Conservation (phyloP, 2,329 filamentous ascomycete species). For the Pseudocercospora cruenta region DNA sequence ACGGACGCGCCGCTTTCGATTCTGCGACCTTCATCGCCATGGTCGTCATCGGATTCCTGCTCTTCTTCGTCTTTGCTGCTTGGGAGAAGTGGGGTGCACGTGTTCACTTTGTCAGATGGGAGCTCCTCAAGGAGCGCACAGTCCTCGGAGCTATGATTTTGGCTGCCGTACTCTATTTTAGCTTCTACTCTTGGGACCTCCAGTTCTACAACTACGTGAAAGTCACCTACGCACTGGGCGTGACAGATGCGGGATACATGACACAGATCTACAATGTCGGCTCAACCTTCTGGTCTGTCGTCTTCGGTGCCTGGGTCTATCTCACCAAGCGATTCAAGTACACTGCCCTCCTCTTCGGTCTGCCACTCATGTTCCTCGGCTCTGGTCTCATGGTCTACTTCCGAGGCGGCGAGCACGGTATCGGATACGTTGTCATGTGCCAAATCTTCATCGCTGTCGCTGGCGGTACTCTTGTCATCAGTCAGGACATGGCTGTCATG, state of each 20-base stretch:
- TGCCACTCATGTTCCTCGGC: conserved; percentile 42
- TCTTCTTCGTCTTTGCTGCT: conserved; percentile 51
- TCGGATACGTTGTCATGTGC: conserved; percentile 58
- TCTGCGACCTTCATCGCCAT: conserved; percentile 46
- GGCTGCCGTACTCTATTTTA: conserved; percentile 49
- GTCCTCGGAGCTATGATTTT: conserved; percentile 52
- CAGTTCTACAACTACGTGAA: conserved; percentile 53
- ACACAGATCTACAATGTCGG: conserved; percentile 42
- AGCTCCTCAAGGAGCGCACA: conserved; percentile 55
- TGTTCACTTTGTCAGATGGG: conserved; percentile 60
- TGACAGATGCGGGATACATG: conserved; percentile 36
- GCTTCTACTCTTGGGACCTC: conserved; percentile 48
- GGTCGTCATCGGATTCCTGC: conserved; percentile 37
- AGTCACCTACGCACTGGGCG: conserved; percentile 49
- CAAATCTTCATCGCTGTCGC: conserved; percentile 61
- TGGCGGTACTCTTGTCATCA: conserved; percentile 58
- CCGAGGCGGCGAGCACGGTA: conserved; percentile 42
- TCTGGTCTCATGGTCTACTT: conserved; percentile 43
- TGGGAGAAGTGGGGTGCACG: conserved; percentile 63
- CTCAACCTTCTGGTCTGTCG: conserved; percentile 49
- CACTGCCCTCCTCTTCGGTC: conserved; percentile 40
- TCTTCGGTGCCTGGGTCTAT: conserved; percentile 54
- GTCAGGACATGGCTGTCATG: conserved; percentile 63
- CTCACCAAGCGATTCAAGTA: conserved; percentile 56
- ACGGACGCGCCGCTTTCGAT: conserved; percentile 40